Conservation (phyloP, 768 basidiomycete species). For the Termitomyces sp. region DNA sequence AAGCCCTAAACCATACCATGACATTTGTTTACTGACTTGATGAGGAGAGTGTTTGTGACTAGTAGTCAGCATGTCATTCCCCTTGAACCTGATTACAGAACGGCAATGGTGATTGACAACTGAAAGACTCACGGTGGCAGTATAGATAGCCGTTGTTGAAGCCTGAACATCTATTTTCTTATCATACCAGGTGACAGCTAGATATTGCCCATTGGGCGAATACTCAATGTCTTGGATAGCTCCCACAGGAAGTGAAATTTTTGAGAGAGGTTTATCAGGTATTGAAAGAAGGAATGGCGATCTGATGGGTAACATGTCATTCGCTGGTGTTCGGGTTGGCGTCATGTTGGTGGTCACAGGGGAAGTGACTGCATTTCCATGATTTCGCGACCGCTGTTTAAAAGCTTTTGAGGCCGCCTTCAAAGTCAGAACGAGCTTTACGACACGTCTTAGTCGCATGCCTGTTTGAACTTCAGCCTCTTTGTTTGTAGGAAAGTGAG, state of each 20-base stretch:
- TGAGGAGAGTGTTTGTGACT: not conserved
- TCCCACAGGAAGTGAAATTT: not conserved
- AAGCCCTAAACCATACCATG: slow-evolving; percentile 6
- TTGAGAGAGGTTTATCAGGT: not conserved
- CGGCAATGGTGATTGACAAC: not conserved
- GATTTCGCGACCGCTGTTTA: not conserved
- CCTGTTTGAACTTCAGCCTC: not conserved
- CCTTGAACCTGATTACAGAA: not conserved
- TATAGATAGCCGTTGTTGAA: not conserved
- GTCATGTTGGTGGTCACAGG: not conserved
- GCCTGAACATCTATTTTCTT: too few species aligned
- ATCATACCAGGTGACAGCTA: slow-evolving; percentile 12
- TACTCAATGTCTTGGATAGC: slow-evolving; percentile 14
- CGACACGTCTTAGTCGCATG: not conserved
- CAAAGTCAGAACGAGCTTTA: not conserved
- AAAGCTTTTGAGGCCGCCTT: not conserved
- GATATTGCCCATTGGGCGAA: slow-evolving; percentile 6
- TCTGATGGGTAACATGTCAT: not conserved
- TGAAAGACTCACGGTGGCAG: not conserved
- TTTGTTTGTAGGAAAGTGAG: not conserved
- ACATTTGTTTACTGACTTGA: slow-evolving; percentile 3
- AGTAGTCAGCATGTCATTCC: not conserved
- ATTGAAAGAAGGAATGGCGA: not conserved
- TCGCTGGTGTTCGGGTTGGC: not conserved
- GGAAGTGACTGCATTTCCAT: not conserved